phyloP scores from a whole-genome alignment of 768 basidiomycete genomes.

The Lactifluus pinguis region DNA sequence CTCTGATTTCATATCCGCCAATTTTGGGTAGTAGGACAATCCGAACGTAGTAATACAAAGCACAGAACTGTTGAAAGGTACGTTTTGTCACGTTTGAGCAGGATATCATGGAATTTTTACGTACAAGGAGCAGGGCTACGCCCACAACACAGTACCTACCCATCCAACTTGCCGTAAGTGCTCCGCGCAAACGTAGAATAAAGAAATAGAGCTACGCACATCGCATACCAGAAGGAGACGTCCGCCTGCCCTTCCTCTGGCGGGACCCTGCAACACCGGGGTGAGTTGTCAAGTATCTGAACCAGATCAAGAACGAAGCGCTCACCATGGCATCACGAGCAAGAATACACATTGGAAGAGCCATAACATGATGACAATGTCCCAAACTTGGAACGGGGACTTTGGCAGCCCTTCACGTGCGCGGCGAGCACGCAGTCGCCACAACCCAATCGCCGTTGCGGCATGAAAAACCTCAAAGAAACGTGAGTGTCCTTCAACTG shows the following conservation, averaged over 20 bases:
- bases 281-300: neutral
- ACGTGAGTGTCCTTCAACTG: neutral
- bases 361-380: conserved; percentile 22
- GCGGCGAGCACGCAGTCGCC: conserved; percentile 26
- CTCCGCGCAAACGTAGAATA: neutral
- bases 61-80: conserved; percentile 14
- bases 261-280: conserved; percentile 21
- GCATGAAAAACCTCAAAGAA: conserved; percentile 22
- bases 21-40: conserved; percentile 34
- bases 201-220: conserved; percentile 12
- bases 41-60: conserved; percentile 32
- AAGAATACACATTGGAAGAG: conserved; percentile 23
- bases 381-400: conserved; percentile 20
- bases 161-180: neutral
- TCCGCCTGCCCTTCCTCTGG: conserved; percentile 24
- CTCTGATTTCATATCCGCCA: conserved; percentile 38
- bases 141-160: conserved; percentile 25
- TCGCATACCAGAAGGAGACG: conserved; percentile 28
- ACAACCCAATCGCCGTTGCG: conserved; percentile 26
- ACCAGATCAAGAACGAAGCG: neutral
- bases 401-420: conserved; percentile 20
- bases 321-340: conserved; percentile 29
- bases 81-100: neutral
- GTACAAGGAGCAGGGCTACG: conserved; percentile 22
- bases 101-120: conserved; percentile 1